phyloP scores from a whole-genome alignment of 768 basidiomycete species.

The Calocybe indica region DNA sequence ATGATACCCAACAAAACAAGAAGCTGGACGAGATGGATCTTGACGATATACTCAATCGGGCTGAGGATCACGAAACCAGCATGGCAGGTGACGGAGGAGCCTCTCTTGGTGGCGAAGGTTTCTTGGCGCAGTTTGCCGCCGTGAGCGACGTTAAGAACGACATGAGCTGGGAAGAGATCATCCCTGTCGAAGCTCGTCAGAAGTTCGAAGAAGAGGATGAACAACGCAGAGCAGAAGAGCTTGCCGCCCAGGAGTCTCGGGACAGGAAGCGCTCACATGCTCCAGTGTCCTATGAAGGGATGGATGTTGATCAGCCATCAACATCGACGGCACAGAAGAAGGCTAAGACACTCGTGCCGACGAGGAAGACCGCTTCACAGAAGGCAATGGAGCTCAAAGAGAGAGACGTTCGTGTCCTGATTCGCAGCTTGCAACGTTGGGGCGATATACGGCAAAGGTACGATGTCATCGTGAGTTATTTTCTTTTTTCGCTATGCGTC shows the following conservation, averaged over 20 bases:
- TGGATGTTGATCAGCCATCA: conserved; percentile 79
- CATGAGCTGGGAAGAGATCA: conserved; percentile 99
- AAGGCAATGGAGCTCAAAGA: conserved; percentile 97
- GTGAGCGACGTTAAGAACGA: conserved; percentile 99
- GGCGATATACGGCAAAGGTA: conserved; percentile 95
- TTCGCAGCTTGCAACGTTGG: conserved; percentile 95
- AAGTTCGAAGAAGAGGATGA: conserved; percentile 80
- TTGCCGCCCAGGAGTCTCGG: conserved; percentile 60
- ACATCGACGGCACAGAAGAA: conserved; percentile 64
- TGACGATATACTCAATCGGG: conserved; percentile 94
- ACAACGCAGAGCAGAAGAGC: conserved; percentile 65
- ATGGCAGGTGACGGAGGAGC: conserved; percentile 77
- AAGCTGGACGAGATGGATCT: conserved; percentile 99
- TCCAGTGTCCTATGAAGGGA: conserved; percentile 85
- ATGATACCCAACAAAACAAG: conserved; percentile 86
- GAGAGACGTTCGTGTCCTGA: conserved; percentile 91
- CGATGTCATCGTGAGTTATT: conserved; percentile 74
- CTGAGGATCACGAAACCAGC: conserved; percentile 95
- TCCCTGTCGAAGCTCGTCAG: conserved; percentile 87
- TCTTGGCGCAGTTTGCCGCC: conserved; percentile 90
- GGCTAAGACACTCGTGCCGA: conserved; percentile 62
- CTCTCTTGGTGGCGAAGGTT: conserved; percentile 96
- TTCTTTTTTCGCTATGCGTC: conserved; percentile 11
- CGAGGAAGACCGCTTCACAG: conserved; percentile 87
- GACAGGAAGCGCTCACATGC: conserved; percentile 83